phyloP scores from a whole-genome alignment of 805 yeast genomes.

The Wickerhamomyces kurtzmanii region DNA sequence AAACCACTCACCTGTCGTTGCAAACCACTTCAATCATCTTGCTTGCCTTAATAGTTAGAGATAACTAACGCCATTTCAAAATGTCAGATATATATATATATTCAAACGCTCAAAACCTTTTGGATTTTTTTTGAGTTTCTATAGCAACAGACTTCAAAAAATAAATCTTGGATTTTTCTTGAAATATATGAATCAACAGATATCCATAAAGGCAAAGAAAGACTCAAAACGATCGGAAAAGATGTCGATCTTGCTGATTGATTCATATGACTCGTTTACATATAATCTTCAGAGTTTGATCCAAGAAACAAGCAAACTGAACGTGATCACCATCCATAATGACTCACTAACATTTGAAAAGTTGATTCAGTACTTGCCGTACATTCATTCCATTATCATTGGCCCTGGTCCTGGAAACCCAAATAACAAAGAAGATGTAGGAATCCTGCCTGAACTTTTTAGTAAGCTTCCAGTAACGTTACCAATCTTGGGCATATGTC shows the following conservation, averaged over 20 bases:
- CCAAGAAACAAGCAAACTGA: constrained; percentile 33
- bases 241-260: constrained; percentile 61
- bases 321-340: constrained; percentile 26
- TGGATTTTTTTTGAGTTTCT: too few species aligned
- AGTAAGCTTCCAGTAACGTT: constrained; percentile 17
- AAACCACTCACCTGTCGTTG: constrained; percentile 44
- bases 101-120: too few species aligned
- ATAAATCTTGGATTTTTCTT: too few species aligned
- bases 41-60: neutral
- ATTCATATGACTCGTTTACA: constrained; percentile 94
- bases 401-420: constrained; percentile 99
- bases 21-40: constrained; percentile 64
- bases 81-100: too few species aligned
- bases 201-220: too few species aligned
- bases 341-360: constrained; percentile 23
- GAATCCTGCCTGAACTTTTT: constrained; percentile 57
- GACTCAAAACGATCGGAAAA: too few species aligned
- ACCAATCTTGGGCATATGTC: constrained; percentile 85
- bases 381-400: constrained; percentile 67
- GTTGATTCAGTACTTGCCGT: constrained; percentile 31
- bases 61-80: too few species aligned
- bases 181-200: too few species aligned
- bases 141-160: too few species aligned
- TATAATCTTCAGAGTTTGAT: constrained; percentile 65
- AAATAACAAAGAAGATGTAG: constrained; percentile 47